Evolutionary conservation across 2,329 filamentous ascomycete species (phyloP), one percentile per base, ranked within the genome.

Genomic region (Cladosporium colombiae): DNA sequence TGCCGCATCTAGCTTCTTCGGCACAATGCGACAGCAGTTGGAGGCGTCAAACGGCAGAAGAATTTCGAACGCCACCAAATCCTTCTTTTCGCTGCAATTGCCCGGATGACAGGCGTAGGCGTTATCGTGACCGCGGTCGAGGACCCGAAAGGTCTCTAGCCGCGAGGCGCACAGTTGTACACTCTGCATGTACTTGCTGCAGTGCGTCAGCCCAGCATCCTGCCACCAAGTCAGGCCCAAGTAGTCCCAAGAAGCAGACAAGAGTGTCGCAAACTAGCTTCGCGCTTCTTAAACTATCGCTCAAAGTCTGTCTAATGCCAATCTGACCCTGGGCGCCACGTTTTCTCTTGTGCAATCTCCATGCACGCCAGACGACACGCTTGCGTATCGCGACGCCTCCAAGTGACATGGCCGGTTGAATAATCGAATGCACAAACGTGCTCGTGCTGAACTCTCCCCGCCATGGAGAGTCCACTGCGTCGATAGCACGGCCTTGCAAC

Each of bases 261-360:
- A 59, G 56, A 59, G 37, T 59, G 10, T 21, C 40, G 33, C 56
- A 59, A n/a, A 25, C 35, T 59, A 59, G 56, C 56, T 59, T 57
- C 33, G 29, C 31, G 55, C 55, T 40, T 37, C 55, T 57, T 59
- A n/a, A 59, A 59, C 37, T 46, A 59, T 46, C 56, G 14, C 21
- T 46, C 35, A 59, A 59, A 59, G 21, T 59, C 37, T 59, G 56
- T 59, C 56, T 59, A 46, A 59, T 59, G 37, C 25, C 25, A 59
- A 59, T 37, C 14, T 29, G 37, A 59, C 35, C 56, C 56, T 59
- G 33, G 56, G 37, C 56, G 37, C 25, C 56, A 59, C 37, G 56
- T 46, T 31, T 58, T 27, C 25, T 35, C 52, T 13, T 8, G 14
- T 11, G 21, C 55, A 40, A 57, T 35, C 31, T 40, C 37, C 56